phyloP scores from a whole-genome alignment of 179 eudicot species.

The Spinacia oleracea region DNA sequence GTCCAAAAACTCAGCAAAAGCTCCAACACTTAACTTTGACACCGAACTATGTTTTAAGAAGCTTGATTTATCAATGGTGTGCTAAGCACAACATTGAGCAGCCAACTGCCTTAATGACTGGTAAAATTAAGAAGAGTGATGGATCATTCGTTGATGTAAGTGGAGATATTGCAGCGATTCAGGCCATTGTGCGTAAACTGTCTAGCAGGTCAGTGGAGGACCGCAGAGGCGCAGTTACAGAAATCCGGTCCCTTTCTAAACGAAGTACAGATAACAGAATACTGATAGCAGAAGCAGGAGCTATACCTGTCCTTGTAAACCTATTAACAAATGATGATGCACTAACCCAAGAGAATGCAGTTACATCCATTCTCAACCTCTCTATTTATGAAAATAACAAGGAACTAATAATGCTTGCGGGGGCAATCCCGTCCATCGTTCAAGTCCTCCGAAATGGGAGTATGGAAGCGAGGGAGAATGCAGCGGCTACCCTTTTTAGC shows the following conservation, averaged over 20 bases:
- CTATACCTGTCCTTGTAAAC: conserved; percentile 43
- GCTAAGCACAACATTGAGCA: conserved; percentile 45
- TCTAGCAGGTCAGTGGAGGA: conserved; percentile 37
- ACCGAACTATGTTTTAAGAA: conserved; percentile 45
- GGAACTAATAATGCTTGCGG: conserved; percentile 50
- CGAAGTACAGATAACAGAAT: conserved; percentile 49
- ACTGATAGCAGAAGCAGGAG: conserved; percentile 54
- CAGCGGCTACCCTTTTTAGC: conserved; percentile 54
- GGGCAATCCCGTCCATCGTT: conserved; percentile 48
- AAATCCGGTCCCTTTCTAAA: conserved; percentile 49
- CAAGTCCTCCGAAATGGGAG: conserved; percentile 48
- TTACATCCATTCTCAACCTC: conserved; percentile 48
- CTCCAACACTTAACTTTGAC: conserved; percentile 44
- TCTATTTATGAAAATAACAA: conserved; percentile 48
- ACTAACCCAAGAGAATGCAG: conserved; percentile 50
- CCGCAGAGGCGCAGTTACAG: conserved; percentile 36
- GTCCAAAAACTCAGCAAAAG: conserved; percentile 52
- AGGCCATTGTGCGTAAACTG: conserved; percentile 43
- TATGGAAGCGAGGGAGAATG: conserved; percentile 46
- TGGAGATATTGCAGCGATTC: conserved; percentile 47
- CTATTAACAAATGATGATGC: conserved; percentile 40
- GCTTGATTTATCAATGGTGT: conserved; percentile 50
- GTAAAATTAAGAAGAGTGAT: conserved; percentile 49
- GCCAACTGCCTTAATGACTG: conserved; percentile 44
- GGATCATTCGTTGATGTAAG: conserved; percentile 51